A percentile compares a stretch with the other conserved stretches of the same genome.
phyloP scores from a whole-genome alignment of 371 early-diverging fungal genomes.

The Circinella minor region DNA sequence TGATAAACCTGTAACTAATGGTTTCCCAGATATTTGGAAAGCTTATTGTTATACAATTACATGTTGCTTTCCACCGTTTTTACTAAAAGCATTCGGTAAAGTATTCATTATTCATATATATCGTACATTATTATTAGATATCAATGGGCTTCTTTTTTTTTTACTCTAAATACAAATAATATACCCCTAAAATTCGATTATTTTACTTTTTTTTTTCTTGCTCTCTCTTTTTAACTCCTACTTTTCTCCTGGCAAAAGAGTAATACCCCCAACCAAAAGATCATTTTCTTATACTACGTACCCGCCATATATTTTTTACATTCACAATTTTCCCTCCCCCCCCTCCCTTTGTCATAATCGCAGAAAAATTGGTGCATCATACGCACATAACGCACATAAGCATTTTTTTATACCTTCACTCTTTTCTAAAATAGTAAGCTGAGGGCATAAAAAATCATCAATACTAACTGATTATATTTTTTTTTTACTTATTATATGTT shows the following conservation, averaged over 20 bases:
- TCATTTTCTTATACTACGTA: too few relatives aligned
- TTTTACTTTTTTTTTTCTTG: constrained; percentile 19
- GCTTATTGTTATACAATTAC: constrained; percentile 59
- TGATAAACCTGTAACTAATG: neutral
- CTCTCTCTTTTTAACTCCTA: neutral
- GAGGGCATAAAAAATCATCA: too few relatives aligned
- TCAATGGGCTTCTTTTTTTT: neutral
- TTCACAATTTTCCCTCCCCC: neutral
- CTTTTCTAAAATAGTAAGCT: too few relatives aligned
- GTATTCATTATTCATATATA: neutral
- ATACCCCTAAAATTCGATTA: neutral
- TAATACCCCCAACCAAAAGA: neutral
- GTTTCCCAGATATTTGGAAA: constrained; percentile 35
- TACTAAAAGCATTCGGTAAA: constrained; percentile 50
- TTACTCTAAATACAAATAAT: neutral
- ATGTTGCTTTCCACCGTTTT: constrained; percentile 57
- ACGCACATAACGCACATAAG: too few relatives aligned
- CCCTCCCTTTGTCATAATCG: too few relatives aligned
- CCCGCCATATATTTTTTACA: neutral
- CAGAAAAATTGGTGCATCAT: too few relatives aligned
- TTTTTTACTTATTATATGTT: neutral
- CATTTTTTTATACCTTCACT: too few relatives aligned
- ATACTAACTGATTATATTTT: too few relatives aligned
- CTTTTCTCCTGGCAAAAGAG: neutral
- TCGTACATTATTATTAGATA: too few relatives aligned